phyloP scores from a whole-genome alignment of 371 early-diverging fungal genomes.

The Rhizopus stolonifer region DNA sequence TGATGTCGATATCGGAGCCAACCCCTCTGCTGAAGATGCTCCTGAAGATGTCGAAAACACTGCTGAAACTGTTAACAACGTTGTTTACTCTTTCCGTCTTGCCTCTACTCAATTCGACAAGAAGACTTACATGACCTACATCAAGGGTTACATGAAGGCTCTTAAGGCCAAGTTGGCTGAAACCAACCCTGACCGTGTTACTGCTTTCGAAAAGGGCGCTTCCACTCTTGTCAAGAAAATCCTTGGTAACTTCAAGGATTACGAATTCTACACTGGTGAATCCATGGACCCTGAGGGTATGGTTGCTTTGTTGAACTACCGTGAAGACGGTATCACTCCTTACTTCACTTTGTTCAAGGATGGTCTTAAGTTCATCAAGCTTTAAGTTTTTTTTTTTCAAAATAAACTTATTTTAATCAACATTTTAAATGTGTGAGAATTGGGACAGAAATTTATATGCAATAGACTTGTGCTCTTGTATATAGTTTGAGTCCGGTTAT shows the following conservation, averaged over 20 bases:
- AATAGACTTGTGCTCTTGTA: no score
- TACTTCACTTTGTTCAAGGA: constrained; percentile 93
- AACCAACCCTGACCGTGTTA: constrained; percentile 67
- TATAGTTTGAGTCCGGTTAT: no score
- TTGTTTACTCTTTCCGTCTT: constrained; percentile 83
- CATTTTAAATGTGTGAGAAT: no score
- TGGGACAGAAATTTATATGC: no score
- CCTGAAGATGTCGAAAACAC: constrained; percentile 68
- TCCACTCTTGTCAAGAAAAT: constrained; percentile 74
- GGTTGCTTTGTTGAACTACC: constrained; percentile 92
- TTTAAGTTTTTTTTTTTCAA: constrained; percentile 35
- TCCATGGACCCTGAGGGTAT: constrained; percentile 87
- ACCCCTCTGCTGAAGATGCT: constrained; percentile 89
- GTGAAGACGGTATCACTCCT: constrained; percentile 91
- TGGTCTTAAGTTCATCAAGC: constrained; percentile 80
- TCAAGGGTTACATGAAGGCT: constrained; percentile 93
- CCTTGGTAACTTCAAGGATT: constrained; percentile 81
- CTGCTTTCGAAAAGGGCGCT: constrained; percentile 71
- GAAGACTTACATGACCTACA: constrained; percentile 88
- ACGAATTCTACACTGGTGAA: constrained; percentile 91
- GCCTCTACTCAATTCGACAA: constrained; percentile 81
- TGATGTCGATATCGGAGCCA: constrained; percentile 91
- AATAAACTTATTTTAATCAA: no score
- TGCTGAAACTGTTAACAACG: constrained; percentile 77
- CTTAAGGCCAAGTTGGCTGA: constrained; percentile 63